Evolutionary conservation across 768 basidiomycete genomes (phyloP), one percentile per base, ranked within the genome.

Genomic region (Trametes maxima): DNA sequence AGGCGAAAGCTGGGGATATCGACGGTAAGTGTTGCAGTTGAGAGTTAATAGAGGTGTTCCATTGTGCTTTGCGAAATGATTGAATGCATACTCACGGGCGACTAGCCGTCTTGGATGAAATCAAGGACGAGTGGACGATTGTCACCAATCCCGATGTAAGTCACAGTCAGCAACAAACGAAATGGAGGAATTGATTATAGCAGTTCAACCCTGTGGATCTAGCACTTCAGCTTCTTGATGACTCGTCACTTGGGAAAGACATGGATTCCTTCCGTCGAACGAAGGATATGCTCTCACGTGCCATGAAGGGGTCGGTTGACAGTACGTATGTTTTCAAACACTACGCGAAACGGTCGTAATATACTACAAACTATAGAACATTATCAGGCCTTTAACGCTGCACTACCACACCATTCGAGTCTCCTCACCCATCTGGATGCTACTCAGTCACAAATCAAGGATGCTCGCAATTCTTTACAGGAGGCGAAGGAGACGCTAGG

Each of bases 191-290:
- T 66, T 67, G 63, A 62, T 24, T 45, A 54, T 40, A 57, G 40
- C 68, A 95, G 88, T 99, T 98, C 76, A 96, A 97, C 72, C 90
- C 90, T 49, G 95, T 97, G 36, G 90, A 95, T 69, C 81, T 98
- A 39, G 95, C 97, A 4, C 82, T 99, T 16, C 88, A 94, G 67
- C 81, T 99, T 2, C 78, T 99, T 24, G 92, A 95, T 65, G 82
- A 87, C 43, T 84, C 85, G 1, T 86, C 89, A 12, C 74, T 79
- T 0, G 89, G 89, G 2, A 90, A 88, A 70, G 85, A 88, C 65
- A 86, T 93, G 69, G 78, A 83, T 7, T 90, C 92, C 0, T 96
- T 96, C 71, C 80, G 84, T 33, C 75, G 80, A 44, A 90, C 91
- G 3, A 94, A 93, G 74, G 76, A 81, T 8, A 83, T 89, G 80